A percentile compares a stretch with the other conserved stretches of the same genome.
Evolutionary conservation across 768 basidiomycete species (phyloP).

Genomic region (Mycena galericulata): DNA sequence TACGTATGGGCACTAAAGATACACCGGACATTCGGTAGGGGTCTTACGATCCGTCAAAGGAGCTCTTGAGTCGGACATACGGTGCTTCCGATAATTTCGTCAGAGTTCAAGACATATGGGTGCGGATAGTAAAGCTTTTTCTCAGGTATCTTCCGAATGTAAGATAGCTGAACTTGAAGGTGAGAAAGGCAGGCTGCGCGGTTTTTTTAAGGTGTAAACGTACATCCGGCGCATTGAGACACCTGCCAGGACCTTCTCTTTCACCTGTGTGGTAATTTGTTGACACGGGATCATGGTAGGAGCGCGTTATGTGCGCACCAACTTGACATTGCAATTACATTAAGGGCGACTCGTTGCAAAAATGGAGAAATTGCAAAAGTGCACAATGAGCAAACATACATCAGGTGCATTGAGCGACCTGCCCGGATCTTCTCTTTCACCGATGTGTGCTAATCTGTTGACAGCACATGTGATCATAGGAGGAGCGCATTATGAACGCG

Average conservation of each 20-base stretch:
- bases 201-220: no score
- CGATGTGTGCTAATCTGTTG: slow-evolving; percentile 4
- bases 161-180: no score
- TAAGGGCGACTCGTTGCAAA: neutral
- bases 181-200: no score
- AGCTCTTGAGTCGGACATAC: no score
- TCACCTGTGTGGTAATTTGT: slow-evolving; percentile 11
- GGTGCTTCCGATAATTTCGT: no score
- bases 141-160: no score
- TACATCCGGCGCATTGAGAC: slow-evolving; percentile 7
- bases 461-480: slow-evolving; percentile 14
- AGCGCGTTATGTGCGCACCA: slow-evolving; percentile 10
- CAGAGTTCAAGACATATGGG: no score
- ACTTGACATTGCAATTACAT: slow-evolving; percentile 11
- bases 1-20: no score
- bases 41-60: no score
- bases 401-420: slow-evolving; percentile 6
- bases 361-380: slow-evolving; percentile 12
- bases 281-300: slow-evolving; percentile 13
- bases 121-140: no score
- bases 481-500: slow-evolving; percentile 6
- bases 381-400: slow-evolving; percentile 13
- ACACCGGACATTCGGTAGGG: no score
- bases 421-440: slow-evolving; percentile 4
- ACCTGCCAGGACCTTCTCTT: slow-evolving; percentile 16